Evolutionary conservation across 371 early-diverging fungal genomes (phyloP), one percentile per base, ranked within the genome.

Genomic region (Mucor irregularis): DNA sequence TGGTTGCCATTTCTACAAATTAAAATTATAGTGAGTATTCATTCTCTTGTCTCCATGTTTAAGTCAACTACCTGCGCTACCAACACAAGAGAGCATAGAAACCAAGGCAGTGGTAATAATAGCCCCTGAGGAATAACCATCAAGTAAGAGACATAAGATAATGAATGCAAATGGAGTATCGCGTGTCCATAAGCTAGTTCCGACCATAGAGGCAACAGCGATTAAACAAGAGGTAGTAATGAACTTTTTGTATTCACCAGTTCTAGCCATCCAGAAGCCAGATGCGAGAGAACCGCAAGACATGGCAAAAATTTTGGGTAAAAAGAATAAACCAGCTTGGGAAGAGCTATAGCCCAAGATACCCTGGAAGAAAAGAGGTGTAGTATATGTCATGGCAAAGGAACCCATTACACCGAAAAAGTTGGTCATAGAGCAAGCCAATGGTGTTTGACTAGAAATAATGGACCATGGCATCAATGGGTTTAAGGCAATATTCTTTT

Each of bases 401-500:
- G 72, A 59, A 14, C 56, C 30, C 74, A 76, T 76, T 9, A 73
- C 37, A 5, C 48, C 43, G 62, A 68, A 76, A 46, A 76, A 71
- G 29, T 69, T 71, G 33, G 53, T 45, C 31, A 69, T 42, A 0
- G 77, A 65, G 17, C 66, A 71, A 5, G 77, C 77, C 2, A 76
- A 54, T 9, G 74, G 73, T 0, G 77, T 71, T 9, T 64, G 71
- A 10, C 61, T 52, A 9, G 74, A 55, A n/a, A 76, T 62, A 38
- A 76, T 73, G 4, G 46, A 45, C 77, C 77, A 76, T 11, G 95
- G 96, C 14, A 83, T 90, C 16, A 84, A 89, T 39, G 94, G 94
- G 0, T 91, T 90, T 56, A 68, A 84, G 38, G 84, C 90, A 17
- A 84, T 85, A 3, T 89, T 88, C 52, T 74, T 78, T 56, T 92